These are phyloP conservation scores for Prunus mongolica DNA, from an alignment of 306 rosid genomes.

Conservation along the genomic window DNA sequence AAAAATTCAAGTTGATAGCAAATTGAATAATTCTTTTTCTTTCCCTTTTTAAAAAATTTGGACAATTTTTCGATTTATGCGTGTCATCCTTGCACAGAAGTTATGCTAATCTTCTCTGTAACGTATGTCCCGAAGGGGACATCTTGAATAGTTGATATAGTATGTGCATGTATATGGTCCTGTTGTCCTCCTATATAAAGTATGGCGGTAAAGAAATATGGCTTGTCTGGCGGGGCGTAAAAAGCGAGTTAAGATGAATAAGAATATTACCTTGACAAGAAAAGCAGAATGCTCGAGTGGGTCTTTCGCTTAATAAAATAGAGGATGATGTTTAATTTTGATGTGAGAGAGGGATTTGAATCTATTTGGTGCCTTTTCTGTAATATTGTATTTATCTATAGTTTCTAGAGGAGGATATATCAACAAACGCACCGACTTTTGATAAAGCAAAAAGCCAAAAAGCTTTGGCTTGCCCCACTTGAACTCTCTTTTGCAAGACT, in stretches of 20 bases:
- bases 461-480: constrained; percentile 45
- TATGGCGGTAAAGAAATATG: not conserved
- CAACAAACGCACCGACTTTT: constrained; percentile 58
- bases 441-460: constrained; percentile 31
- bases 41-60: no score
- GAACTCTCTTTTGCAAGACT: constrained; percentile 46
- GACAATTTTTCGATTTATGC: no score
- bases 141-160: not conserved
- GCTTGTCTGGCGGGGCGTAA: not conserved
- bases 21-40: not conserved
- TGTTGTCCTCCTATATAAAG: not conserved
- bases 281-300: not conserved
- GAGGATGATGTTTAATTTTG: not conserved
- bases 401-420: constrained; percentile 2
- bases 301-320: not conserved
- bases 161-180: not conserved
- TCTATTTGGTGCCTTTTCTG: not conserved
- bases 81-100: no score
- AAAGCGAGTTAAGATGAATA: not conserved
- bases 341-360: not conserved
- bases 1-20: not conserved
- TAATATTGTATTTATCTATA: not conserved
- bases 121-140: no score
- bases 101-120: no score
- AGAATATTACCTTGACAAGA: not conserved